Percentiles rank a stretch among this genome's conserved stretches.
Conservation (phyloP, 805 yeast genomes). For the Wickerhamiella lipophila region DNA sequence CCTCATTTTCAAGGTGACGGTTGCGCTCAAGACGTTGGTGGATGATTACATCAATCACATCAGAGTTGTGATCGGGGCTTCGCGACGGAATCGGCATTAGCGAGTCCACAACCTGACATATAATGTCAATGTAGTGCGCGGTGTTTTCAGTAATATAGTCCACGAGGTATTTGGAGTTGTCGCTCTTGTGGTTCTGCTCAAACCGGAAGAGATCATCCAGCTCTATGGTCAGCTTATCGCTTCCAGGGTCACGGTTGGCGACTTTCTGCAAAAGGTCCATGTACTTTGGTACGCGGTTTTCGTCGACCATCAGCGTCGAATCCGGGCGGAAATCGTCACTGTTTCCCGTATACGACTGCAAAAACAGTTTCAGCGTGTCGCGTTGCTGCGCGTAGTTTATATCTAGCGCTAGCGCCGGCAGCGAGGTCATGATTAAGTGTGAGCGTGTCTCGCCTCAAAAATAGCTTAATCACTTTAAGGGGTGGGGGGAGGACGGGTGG, state of each 20-base stretch:
- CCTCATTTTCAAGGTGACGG: neutral
- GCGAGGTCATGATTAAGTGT: slow-evolving; percentile 15
- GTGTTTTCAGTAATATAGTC: slow-evolving; percentile 60
- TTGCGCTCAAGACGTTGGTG: slow-evolving; percentile 71
- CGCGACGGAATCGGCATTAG: slow-evolving; percentile 78
- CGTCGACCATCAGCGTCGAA: slow-evolving; percentile 21
- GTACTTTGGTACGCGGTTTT: slow-evolving; percentile 41
- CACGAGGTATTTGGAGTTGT: slow-evolving; percentile 34
- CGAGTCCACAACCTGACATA: slow-evolving; percentile 62
- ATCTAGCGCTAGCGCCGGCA: slow-evolving; percentile 31
- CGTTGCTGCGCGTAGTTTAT: slow-evolving; percentile 61
- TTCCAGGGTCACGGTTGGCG: slow-evolving; percentile 59
- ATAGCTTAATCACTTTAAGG: no score
- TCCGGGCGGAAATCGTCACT: slow-evolving; percentile 14
- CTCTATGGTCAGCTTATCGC: slow-evolving; percentile 53
- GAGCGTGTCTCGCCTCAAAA: no score
- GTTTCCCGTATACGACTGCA: slow-evolving; percentile 32
- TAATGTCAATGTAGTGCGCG: slow-evolving; percentile 63
- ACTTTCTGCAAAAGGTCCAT: slow-evolving; percentile 58
- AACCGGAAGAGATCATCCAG: slow-evolving; percentile 70
- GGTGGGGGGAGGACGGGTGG: no score
- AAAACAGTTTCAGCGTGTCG: slow-evolving; percentile 44
- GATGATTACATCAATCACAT: slow-evolving; percentile 82
- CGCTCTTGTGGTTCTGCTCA: slow-evolving; percentile 37
- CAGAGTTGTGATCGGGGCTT: slow-evolving; percentile 68